These are phyloP conservation scores for Adansonia rubrostipa DNA, from an alignment of 441 rosid genomes.

Conservation along the genomic window DNA sequence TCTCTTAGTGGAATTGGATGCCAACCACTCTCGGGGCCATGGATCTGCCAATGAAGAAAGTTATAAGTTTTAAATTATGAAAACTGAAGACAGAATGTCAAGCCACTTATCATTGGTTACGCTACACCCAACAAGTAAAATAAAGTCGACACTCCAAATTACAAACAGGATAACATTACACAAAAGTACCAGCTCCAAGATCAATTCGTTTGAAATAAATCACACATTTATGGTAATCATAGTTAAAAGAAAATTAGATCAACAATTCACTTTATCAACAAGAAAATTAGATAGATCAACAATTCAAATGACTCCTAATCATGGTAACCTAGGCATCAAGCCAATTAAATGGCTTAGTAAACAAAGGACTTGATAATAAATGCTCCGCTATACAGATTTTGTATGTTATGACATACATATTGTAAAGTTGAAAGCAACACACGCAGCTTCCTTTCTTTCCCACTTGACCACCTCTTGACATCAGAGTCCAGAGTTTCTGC, in stretches of 20 bases:
- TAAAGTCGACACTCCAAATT: not conserved
- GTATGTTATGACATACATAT: conserved; percentile 60
- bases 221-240: not conserved
- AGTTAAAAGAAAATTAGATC: not conserved
- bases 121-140: not conserved
- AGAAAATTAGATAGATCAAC: not conserved
- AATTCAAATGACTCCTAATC: not conserved
- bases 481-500: conserved; percentile 91
- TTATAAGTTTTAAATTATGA: not conserved
- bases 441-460: conserved; percentile 93
- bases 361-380: conserved; percentile 23
- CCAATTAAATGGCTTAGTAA: not conserved
- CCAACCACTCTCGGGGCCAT: conserved; percentile 90
- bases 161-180: not conserved
- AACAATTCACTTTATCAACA: not conserved
- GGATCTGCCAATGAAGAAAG: conserved; percentile 60
- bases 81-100: conserved; percentile 8
- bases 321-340: conserved; percentile 13
- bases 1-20: conserved; percentile 90
- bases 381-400: conserved; percentile 9
- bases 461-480: conserved; percentile 92
- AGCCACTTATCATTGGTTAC: not conserved
- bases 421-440: conserved; percentile 94
- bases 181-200: not conserved
- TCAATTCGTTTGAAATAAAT: not conserved